Conservation (phyloP, 2,329 filamentous ascomycete species). For the Tolypocladium tundrense region DNA sequence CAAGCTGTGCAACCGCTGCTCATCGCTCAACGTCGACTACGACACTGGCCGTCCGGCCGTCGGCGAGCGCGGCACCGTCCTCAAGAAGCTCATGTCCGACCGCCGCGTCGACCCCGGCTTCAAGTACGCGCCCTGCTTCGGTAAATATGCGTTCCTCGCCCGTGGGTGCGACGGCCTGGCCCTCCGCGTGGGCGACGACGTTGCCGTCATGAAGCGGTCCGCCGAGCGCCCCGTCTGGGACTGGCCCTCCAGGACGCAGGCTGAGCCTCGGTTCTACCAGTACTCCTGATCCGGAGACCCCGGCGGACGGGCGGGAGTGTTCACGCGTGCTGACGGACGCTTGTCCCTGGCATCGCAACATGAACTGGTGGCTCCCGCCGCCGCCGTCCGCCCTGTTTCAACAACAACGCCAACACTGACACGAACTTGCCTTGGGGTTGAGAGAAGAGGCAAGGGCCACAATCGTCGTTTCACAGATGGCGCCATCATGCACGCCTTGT, state of each 20-base stretch:
- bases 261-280: conserved; percentile 15
- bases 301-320: background rate
- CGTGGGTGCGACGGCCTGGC: conserved; percentile 12
- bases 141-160: conserved; percentile 56
- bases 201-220: conserved; percentile 39
- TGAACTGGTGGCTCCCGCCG: background rate
- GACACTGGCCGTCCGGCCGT: conserved; percentile 47
- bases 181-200: conserved; percentile 45
- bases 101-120: conserved; percentile 59
- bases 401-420: background rate
- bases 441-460: background rate
- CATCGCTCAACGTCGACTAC: conserved; percentile 64
- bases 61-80: conserved; percentile 47
- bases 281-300: background rate
- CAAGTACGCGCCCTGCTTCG: conserved; percentile 62
- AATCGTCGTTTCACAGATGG: background rate
- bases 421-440: background rate
- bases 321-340: background rate
- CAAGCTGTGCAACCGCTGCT: conserved; percentile 59
- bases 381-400: background rate
- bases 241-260: conserved; percentile 28
- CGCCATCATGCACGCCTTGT: background rate
- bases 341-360: background rate
- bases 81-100: conserved; percentile 62
- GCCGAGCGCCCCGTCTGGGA: conserved; percentile 42